Evolutionary conservation across 495 filamentous ascomycete genomes (phyloP), one percentile per base, ranked within the genome.

Genomic region (Achaetomiella virescens): DNA sequence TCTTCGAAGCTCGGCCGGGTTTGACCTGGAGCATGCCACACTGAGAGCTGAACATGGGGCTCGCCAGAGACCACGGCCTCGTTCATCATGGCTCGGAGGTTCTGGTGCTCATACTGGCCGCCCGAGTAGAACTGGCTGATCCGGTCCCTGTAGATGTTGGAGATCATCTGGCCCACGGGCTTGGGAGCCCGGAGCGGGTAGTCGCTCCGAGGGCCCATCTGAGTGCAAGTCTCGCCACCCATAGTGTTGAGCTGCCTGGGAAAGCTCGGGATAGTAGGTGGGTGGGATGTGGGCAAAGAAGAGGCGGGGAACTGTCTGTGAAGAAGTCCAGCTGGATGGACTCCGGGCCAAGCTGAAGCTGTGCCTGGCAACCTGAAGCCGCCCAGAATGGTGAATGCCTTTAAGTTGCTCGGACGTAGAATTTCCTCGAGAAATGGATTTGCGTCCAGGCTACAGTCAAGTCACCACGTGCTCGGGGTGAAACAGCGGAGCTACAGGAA

Each of bases 1-100:
- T 97, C 90, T 53, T 91, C 69, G 73, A 98, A 98, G n/a, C 86
- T 81, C 14, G 95, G 93, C 20, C 93, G 82, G 36, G 80, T 75
- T 37, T 88, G 83, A 63, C 85, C 72, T 0, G 92, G 92, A 11
- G 88, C 87, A 14, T 87, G 84, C 78, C 92, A 97, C 37, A 93
- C 89, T 47, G 79, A 89, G 46, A 98, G 86, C 70, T 88, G 89
- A 59, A 97, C 84, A 66, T 91, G 76, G 22, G 88, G 80, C 60
- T 83, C 66, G 59, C 86, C 89, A 12, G 83, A 84, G 38, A 77
- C 83, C 36, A 83, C 78, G 24, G 78, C 88, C 71, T 96, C 88
- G 63, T 83, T 80, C 70, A 91, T 80, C 74, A 90, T 91, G 43
- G 84, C 80, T 37, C 83, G 74, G n/a, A 97, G 78, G 57, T 90